phyloP scores from a whole-genome alignment of 371 early-diverging fungal genomes.

The Blastocladiella emersonii region DNA sequence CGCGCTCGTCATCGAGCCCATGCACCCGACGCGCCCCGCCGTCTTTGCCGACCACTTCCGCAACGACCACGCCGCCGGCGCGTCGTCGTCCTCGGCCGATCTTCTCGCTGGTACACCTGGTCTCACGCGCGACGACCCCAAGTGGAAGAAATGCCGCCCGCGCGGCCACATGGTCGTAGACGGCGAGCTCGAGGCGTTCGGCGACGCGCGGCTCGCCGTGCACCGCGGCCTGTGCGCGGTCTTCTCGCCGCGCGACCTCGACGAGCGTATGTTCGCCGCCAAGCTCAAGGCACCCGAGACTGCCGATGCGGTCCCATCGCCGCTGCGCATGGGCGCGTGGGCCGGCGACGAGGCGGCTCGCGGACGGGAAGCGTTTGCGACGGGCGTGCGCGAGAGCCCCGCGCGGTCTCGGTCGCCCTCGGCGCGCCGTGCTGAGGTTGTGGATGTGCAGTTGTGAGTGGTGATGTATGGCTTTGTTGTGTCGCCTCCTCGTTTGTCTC shows the following conservation, averaged over 20 bases:
- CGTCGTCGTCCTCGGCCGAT: neutral
- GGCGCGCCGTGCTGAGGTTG: no score
- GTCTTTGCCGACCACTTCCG: neutral
- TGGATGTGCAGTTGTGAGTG: no score
- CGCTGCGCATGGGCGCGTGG: no score
- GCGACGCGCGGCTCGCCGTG: neutral
- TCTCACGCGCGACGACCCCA: neutral
- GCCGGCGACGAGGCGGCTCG: no score
- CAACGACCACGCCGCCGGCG: neutral
- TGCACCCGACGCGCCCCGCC: neutral
- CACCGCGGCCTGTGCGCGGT: neutral
- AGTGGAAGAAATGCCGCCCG: neutral
- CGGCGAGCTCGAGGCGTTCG: neutral
- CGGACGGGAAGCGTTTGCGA: no score
- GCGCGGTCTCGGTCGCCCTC: no score
- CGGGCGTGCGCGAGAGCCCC: no score
- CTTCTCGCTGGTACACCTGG: neutral
- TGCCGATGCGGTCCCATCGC: no score
- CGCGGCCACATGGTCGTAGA: neutral
- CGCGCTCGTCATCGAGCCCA: neutral
- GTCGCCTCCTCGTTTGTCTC: no score
- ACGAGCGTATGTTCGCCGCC: neutral
- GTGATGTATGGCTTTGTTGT: no score
- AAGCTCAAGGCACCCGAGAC: no score
- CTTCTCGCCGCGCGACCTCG: neutral